A percentile compares a stretch with the other conserved stretches of the same genome.
Evolutionary conservation across 768 basidiomycete genomes (phyloP).

Genomic region (Tremella yokohamensis): DNA sequence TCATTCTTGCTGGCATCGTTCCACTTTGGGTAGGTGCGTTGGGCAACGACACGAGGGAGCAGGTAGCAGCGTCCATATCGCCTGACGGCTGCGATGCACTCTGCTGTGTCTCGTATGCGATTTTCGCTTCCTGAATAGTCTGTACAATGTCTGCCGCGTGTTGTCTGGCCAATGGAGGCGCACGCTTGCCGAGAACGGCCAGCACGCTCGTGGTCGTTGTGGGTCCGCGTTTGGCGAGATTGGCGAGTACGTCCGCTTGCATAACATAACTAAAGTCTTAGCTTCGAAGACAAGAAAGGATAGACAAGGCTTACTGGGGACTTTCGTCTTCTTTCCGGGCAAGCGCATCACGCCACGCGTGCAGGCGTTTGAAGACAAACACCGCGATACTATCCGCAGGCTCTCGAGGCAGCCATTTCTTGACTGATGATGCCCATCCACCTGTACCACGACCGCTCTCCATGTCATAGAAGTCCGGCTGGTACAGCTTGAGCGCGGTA

Average conservation of each 20-base stretch:
- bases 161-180: conserved; percentile 12
- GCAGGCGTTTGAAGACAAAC: conserved; percentile 67
- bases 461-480: conserved; percentile 66
- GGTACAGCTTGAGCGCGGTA: conserved; percentile 70
- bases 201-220: background rate
- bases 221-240: background rate
- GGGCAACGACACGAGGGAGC: too few relatives aligned
- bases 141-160: conserved; percentile 24
- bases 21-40: too few relatives aligned
- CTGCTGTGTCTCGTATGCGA: background rate
- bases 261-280: conserved; percentile 11
- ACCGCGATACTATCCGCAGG: conserved; percentile 55
- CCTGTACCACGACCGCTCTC: conserved; percentile 62
- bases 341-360: conserved; percentile 75
- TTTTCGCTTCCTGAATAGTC: conserved; percentile 25
- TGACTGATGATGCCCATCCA: conserved; percentile 74
- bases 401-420: conserved; percentile 71
- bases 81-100: too few relatives aligned
- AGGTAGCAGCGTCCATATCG: background rate
- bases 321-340: conserved; percentile 86
- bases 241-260: background rate
- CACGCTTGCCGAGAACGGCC: conserved; percentile 1
- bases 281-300: background rate
- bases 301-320: conserved; percentile 57
- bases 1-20: too few relatives aligned